Percentiles rank a stretch among this genome's conserved stretches.
Conservation (phyloP, 2,329 filamentous ascomycete species). For the Fusarium sublunatum region DNA sequence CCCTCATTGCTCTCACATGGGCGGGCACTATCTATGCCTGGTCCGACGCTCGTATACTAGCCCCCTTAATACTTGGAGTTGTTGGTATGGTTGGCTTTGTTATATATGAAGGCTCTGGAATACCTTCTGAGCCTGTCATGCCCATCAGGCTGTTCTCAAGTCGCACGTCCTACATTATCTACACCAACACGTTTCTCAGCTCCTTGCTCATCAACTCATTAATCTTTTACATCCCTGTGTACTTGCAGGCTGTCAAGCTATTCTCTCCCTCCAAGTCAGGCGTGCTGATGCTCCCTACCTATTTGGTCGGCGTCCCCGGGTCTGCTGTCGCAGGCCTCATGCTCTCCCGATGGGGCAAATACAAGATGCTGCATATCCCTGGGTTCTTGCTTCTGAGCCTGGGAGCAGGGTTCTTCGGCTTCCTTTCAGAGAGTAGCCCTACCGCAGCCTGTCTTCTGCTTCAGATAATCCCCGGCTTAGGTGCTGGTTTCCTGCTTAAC, state of each 20-base stretch:
- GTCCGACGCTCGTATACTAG: conserved; percentile 53
- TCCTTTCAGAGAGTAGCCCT: conserved; percentile 50
- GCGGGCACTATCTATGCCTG: conserved; percentile 58
- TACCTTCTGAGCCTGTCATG: conserved; percentile 43
- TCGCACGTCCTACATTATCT: conserved; percentile 39
- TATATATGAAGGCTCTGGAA: conserved; percentile 36
- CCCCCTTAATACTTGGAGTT: conserved; percentile 53
- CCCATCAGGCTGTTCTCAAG: conserved; percentile 39
- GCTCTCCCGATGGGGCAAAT: conserved; percentile 50
- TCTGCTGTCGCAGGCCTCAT: conserved; percentile 44
- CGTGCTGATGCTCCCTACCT: conserved; percentile 49
- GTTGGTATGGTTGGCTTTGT: conserved; percentile 34
- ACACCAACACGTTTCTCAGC: conserved; percentile 41
- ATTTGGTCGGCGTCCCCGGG: conserved; percentile 47
- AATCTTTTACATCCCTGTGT: conserved; percentile 58
- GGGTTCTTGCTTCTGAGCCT: conserved; percentile 54
- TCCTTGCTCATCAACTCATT: conserved; percentile 49
- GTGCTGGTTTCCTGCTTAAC: conserved; percentile 57
- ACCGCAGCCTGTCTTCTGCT: conserved; percentile 54
- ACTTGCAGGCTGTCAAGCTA: conserved; percentile 57
- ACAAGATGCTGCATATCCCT: conserved; percentile 50
- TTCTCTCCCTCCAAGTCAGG: conserved; percentile 50
- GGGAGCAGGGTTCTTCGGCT: conserved; percentile 55
- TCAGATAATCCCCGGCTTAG: conserved; percentile 54
- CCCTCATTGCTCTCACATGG: conserved; percentile 58